Evolutionary conservation across 345 rosid genomes (phyloP).

Genomic region (Clausena lansium): DNA sequence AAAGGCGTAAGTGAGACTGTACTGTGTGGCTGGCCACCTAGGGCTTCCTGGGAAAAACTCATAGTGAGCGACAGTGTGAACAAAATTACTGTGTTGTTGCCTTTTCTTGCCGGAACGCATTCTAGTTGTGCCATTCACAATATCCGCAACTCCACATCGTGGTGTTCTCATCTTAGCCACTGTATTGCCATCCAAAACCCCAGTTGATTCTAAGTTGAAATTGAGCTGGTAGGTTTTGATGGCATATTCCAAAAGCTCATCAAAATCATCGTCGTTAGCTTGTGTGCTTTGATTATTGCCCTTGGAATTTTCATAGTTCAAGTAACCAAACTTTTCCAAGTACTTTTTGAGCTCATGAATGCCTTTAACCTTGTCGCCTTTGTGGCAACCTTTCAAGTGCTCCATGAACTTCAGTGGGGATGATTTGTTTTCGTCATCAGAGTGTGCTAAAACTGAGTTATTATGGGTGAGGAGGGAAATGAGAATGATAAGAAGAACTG

Average conservation of each 20-base stretch:
- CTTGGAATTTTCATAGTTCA: not conserved
- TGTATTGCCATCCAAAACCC: constrained; percentile 21
- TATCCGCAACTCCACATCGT: constrained; percentile 39
- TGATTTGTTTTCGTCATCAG: not conserved
- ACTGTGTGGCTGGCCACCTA: constrained; percentile 38
- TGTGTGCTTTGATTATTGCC: not conserved
- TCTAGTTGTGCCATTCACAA: constrained; percentile 30
- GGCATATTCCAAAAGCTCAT: constrained; percentile 29
- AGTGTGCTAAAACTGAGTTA: not conserved
- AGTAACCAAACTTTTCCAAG: constrained; percentile 36
- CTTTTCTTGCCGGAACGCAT: constrained; percentile 21
- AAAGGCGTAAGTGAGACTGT: constrained; percentile 26
- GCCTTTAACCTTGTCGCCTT: constrained; percentile 31
- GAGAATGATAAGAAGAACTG: not conserved
- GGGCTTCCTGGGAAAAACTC: constrained; percentile 15
- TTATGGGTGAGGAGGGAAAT: not conserved
- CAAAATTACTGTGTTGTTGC: not conserved
- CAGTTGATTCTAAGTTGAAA: constrained; percentile 24
- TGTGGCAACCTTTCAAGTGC: constrained; percentile 31
- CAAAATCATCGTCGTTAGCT: constrained; percentile 29
- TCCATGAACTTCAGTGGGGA: constrained; percentile 27
- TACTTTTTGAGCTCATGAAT: constrained; percentile 30
- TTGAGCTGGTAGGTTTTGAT: constrained; percentile 35
- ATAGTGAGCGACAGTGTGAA: constrained; percentile 29
- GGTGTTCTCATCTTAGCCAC: constrained; percentile 25